A percentile compares a stretch with the other conserved stretches of the same genome.
These are phyloP conservation scores for Yarrowia sp. DNA, from an alignment of 805 yeast genomes.

Conservation along the genomic window DNA sequence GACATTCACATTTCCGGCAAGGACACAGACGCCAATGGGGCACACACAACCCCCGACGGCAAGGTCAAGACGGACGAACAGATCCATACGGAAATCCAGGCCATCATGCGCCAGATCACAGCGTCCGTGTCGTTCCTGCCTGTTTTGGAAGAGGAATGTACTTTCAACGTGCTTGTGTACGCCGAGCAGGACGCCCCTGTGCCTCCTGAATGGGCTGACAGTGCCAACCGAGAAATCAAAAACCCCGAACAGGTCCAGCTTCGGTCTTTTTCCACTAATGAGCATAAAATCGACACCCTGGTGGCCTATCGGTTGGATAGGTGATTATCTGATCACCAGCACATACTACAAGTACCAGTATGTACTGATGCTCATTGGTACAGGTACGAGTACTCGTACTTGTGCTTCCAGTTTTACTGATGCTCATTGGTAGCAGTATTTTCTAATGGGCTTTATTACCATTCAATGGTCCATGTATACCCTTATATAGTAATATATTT, in stretches of 20 bases:
- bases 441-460: no score
- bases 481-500: not conserved
- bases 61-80: conserved; percentile 43
- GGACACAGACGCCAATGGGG: not conserved
- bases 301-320: conserved; percentile 54
- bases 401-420: no score
- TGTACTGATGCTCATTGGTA: no score
- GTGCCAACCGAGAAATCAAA: conserved; percentile 55
- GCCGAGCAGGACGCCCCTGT: conserved; percentile 61
- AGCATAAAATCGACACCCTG: conserved; percentile 67
- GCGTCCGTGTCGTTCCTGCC: conserved; percentile 87
- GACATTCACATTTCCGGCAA: conserved; percentile 46
- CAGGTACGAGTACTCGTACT: no score
- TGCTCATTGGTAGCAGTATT: no score
- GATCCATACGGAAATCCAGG: conserved; percentile 73
- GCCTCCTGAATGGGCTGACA: conserved; percentile 83
- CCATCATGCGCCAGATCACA: conserved; percentile 82
- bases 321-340: not conserved
- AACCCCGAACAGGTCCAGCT: conserved; percentile 69
- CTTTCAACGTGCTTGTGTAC: conserved; percentile 81
- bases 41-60: not conserved
- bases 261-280: conserved; percentile 60
- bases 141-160: conserved; percentile 58
- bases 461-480: not conserved
- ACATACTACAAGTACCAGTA: no score